Evolutionary conservation across 257 asterid species (phyloP).

Genomic region (Anisodus tanguticus): DNA sequence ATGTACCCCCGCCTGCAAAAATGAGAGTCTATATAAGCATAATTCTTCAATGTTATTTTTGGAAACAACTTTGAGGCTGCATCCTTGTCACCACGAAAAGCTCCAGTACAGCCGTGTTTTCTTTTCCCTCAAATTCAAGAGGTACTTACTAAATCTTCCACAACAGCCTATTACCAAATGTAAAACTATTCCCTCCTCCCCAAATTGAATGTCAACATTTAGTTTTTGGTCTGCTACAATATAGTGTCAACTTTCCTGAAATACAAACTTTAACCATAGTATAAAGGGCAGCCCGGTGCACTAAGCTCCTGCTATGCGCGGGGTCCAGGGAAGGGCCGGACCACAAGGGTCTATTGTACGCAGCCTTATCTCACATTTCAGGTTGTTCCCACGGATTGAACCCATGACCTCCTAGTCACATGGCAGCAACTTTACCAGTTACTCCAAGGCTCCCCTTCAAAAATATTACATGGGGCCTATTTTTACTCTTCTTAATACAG

Average conservation of each 20-base stretch:
- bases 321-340: no score
- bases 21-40: slow-evolving; percentile 7
- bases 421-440: no score
- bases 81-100: neutral
- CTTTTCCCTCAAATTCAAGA: neutral
- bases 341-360: no score
- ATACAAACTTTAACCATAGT: neutral
- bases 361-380: no score
- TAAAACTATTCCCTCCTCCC: neutral
- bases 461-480: neutral
- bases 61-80: neutral
- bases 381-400: no score
- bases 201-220: neutral
- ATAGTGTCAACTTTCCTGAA: neutral
- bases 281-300: no score
- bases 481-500: neutral
- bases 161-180: neutral
- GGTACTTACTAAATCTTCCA: neutral
- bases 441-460: neutral
- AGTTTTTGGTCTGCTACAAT: neutral
- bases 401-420: no score
- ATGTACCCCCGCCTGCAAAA: slow-evolving; percentile 76
- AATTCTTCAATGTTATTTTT: neutral
- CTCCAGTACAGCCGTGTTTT: neutral
- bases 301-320: no score